Base-by-base conservation (phyloP, 805 yeast genomes). In the Saccharomyces eubayanus region DNA sequence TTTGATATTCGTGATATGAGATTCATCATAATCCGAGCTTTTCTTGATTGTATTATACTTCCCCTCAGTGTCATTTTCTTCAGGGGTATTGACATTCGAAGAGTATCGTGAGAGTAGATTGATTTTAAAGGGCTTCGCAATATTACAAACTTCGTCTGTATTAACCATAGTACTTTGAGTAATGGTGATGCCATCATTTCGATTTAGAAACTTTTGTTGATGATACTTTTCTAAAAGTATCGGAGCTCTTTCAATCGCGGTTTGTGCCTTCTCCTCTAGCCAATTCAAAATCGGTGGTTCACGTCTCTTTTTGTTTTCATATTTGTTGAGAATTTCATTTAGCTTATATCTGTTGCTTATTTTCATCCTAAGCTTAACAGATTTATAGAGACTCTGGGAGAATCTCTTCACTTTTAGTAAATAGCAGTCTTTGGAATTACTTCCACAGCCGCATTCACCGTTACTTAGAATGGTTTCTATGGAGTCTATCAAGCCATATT, bases 351-450 rank as follows among this genome's bases (percentile, higher is more conserved):
- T 62, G 27, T 67, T 69, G 36, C 59, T 57, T 59, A 69, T 67
- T 52, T 66, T 69, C 0, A 68, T 61, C 8, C 43, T 36, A 4
- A 11, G 16, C 56, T 85, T 74, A 0, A 84, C 78, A 8, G 86
- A 77, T 57, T 89, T 75, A 59, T 80, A 76, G 45, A 84, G 71
- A 57, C 80, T 77, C 1, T 84, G 77, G 1, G 84, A 79, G 24
- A 81, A 80, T 60, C 83, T 84, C 62, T 82, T 83, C 4, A 84
- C 78, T 60, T 82, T 84, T 53, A 76, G 72, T 10, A 86, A 70
- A 24, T 77, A 71, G 69, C 92, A 86, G 20, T 78, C 82, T 30
- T 68, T 67, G 16, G 68, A 66, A 4, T 80, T 70, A 41, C 70
- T 71, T 54, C 88, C 69, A 54, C 72, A 68, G 1, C 67, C 72